Evolutionary conservation across 768 basidiomycete genomes (phyloP).

Genomic region (Leccinum incarnatum): DNA sequence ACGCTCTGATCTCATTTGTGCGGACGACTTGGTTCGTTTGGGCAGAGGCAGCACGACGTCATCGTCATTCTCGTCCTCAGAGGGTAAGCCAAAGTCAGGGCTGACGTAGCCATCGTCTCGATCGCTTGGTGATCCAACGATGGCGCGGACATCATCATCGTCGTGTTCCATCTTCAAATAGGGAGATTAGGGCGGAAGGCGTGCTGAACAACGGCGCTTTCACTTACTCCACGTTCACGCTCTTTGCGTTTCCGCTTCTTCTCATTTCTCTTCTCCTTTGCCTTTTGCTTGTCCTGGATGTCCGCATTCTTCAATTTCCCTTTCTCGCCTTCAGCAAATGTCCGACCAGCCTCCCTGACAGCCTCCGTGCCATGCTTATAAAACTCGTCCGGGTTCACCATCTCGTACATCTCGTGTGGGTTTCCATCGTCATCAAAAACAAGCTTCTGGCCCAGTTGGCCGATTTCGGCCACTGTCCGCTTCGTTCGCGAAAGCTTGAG

Average conservation of each 20-base stretch:
- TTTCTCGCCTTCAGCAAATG: conserved; percentile 73
- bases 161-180: conserved; percentile 24
- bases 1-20: conserved; percentile 29
- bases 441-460: conserved; percentile 65
- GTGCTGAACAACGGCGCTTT: not conserved
- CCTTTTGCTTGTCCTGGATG: conserved; percentile 74
- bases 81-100: conserved; percentile 61
- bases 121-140: conserved; percentile 38
- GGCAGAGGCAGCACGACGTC: conserved; percentile 25
- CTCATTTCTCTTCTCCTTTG: conserved; percentile 84
- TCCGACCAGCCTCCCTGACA: conserved; percentile 60
- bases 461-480: conserved; percentile 61
- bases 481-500: conserved; percentile 71
- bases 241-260: conserved; percentile 93
- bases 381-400: conserved; percentile 72
- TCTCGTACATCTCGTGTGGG: conserved; percentile 79
- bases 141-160: conserved; percentile 22
- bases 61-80: conserved; percentile 36
- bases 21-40: conserved; percentile 32
- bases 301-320: conserved; percentile 70
- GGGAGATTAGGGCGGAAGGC: not conserved
- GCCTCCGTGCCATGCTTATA: conserved; percentile 64
- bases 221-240: conserved; percentile 46
- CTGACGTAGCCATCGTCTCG: conserved; percentile 73
- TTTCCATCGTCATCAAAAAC: conserved; percentile 89